Base-by-base conservation (phyloP, 768 basidiomycete species). In the Boletus rubescentipes region DNA sequence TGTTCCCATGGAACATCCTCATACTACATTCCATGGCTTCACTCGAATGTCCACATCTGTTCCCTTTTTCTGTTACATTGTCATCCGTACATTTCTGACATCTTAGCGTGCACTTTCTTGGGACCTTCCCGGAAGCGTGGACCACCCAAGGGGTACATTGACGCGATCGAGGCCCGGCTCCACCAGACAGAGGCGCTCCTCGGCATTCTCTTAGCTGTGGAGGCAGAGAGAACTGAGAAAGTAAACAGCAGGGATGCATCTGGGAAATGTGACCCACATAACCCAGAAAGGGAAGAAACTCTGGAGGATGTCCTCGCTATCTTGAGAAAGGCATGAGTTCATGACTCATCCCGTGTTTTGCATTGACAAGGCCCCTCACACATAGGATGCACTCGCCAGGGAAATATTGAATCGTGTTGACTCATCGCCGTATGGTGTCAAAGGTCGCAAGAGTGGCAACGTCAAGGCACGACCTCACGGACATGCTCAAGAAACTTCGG, bases 101-200 rank as follows among this genome's bases (percentile, higher is more conserved):
- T 32, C 65, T 39, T 35, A 89, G 87, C 82, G 18, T 91, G 88
- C 65, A 89, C 89, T 0, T 90, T 88, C 70, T 76, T 90, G 37
- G 87, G 86, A 3, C 87, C 87, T 9, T 89, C 88, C 12, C 81
- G 87, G 61, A 89, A 89, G 67, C 86, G 92, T 59, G 92, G 92
- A 2, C 89, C 89, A 4, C 89, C 91, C n/a, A 92, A 91, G 66
- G 93, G 93, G 1, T 96, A 96, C 76, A 94, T 96, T 65, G 92
- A 95, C 64, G 92, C 92, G 29, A 93, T 96, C 61, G 93, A 96
- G 72, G 89, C 89, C 14, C 83, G 91, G 14, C 74, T 96, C 6
- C 93, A 96, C 61, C 91, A 95, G 65, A 91, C 92, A 16, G 93
- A 96, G 68, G 93, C 93, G 0, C 77, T 96, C 38, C 76, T 96